A percentile compares a stretch with the other conserved stretches of the same genome.
These are phyloP conservation scores for Ganoderma multipileum DNA, from an alignment of 1,284 basidiomycete genomes.

Conservation along the genomic window DNA sequence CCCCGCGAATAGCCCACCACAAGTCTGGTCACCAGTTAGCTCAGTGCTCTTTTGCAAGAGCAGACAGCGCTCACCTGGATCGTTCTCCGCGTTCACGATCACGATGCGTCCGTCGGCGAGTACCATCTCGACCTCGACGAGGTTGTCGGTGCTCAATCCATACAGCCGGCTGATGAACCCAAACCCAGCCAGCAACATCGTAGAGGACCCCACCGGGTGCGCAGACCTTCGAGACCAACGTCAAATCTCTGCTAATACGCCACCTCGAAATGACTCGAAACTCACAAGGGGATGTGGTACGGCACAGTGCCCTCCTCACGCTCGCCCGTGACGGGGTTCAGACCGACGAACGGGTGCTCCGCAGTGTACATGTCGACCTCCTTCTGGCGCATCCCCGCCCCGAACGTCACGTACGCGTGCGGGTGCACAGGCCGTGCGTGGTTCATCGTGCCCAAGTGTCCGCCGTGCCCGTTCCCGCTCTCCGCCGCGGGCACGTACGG, in stretches of 20 bases:
- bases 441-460: constrained; percentile 15
- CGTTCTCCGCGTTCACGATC: constrained; percentile 68
- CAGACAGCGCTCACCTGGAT: constrained; percentile 56
- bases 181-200: constrained; percentile 89
- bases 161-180: constrained; percentile 86
- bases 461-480: constrained; percentile 6
- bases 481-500: constrained; percentile 6
- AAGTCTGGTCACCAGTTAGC: constrained; percentile 59
- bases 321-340: constrained; percentile 47
- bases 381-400: constrained; percentile 83
- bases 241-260: too few species aligned
- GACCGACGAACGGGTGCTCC: constrained; percentile 66
- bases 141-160: constrained; percentile 85
- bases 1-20: constrained; percentile 92
- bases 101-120: constrained; percentile 81
- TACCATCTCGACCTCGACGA: constrained; percentile 88
- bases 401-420: constrained; percentile 82
- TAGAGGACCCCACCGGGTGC: constrained; percentile 80
- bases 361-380: constrained; percentile 82
- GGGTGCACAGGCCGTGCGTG: constrained; percentile 61
- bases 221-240: constrained; percentile 56
- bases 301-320: constrained; percentile 66
- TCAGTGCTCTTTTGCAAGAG: neutral
- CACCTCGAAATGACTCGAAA: too few species aligned
- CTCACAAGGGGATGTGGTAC: constrained; percentile 85